Evolutionary conservation across 257 asterid genomes (phyloP).

Genomic region (Solanum peruvianum): DNA sequence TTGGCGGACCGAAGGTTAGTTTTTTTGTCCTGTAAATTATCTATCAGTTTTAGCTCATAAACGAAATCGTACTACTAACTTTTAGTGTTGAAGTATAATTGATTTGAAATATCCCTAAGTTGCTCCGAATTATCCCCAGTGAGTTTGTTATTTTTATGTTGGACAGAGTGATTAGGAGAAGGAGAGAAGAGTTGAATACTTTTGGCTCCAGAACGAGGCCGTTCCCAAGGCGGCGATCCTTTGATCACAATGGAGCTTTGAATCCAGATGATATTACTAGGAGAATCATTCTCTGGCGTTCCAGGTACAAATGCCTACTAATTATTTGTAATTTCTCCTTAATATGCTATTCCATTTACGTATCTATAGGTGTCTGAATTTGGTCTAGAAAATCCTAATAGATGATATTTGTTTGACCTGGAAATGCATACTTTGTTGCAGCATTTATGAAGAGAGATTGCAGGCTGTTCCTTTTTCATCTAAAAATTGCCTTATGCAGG

Average conservation of each 20-base stretch:
- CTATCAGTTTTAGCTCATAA: neutral
- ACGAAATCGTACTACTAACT: neutral
- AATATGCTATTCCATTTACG: neutral
- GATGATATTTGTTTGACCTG: neutral
- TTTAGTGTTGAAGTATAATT: neutral
- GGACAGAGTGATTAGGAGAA: constrained; percentile 16
- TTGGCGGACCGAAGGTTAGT: constrained; percentile 2
- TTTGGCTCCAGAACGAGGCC: constrained; percentile 16
- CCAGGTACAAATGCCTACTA: constrained; percentile 20
- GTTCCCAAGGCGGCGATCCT: constrained; percentile 29
- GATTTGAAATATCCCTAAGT: neutral
- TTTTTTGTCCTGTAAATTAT: neutral
- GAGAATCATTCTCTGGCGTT: constrained; percentile 38
- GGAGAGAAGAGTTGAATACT: constrained; percentile 6
- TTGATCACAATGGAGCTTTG: constrained; percentile 8
- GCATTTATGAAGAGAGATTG: constrained; percentile 31
- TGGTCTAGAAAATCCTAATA: neutral
- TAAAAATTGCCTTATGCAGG: constrained; percentile 20
- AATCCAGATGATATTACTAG: constrained; percentile 19
- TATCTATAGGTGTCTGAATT: neutral
- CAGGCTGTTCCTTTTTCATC: constrained; percentile 28
- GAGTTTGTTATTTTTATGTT: neutral
- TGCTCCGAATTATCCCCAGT: neutral
- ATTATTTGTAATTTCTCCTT: neutral
- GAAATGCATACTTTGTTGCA: constrained; percentile 7